Base-by-base conservation (phyloP, 768 basidiomycete species). In the Serpula lacrymans region DNA sequence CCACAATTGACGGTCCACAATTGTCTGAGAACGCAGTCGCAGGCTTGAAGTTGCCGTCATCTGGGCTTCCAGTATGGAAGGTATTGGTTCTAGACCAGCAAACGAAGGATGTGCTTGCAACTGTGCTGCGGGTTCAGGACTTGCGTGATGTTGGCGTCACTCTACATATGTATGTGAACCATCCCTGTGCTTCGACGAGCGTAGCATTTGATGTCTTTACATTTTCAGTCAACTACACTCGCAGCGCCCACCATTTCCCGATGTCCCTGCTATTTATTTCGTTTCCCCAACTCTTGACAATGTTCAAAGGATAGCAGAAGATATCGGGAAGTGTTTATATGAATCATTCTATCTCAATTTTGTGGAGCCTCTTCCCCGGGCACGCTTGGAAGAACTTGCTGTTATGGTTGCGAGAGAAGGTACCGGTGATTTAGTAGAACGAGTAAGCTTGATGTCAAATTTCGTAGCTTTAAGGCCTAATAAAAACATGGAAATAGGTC, bases 191-290 rank as follows among this genome's bases (percentile, higher is more conserved):
- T n/a, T n/a, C n/a, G n/a, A n/a, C n/a, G n/a, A n/a, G n/a, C n/a
- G n/a, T n/a, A n/a, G n/a, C n/a, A n/a, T n/a, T n/a, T n/a, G n/a
- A n/a, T n/a, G n/a, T n/a, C n/a, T n/a, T 27, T n/a, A n/a, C 10
- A 2, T n/a, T 24, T 38, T 34, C 48, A 97, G 94, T 48, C 96
- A 98, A 71, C 67, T 98, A 5, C 93, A 97, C 58, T 82, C 92
- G 0, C 67, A 79, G 25, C 78, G 96, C 42, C 96, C 96, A 20
- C 77, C 92, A 4, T 69, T 99, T 28, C 78, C 89, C 9, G 96
- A 99, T 59, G 96, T 99, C 2, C 96, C 96, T 13, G 93, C 96
- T 1, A 77, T 98, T 22, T 99, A 99, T 69, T 96, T 99, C 58
- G 87, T 98, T 37, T 78, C 92, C 0, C 95, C 96, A 0, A 95